Conservation (phyloP, 805 yeast species). For the Candida coleopterorum region DNA sequence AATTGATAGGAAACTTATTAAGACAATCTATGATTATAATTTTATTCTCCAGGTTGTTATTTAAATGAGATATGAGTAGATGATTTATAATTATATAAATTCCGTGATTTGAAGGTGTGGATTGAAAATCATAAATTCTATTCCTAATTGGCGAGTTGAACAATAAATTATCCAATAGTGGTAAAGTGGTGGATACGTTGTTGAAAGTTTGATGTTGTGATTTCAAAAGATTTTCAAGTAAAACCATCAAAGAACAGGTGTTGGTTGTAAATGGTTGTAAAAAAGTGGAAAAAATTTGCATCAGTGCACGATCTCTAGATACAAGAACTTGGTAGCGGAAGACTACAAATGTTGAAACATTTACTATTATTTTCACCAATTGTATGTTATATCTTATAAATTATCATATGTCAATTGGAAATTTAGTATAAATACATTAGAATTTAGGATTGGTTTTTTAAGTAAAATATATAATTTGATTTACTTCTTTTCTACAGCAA, state of each 20-base stretch:
- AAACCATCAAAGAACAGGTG: constrained; percentile 6
- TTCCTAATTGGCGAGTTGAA: constrained; percentile 9
- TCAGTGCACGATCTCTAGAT: too few species aligned
- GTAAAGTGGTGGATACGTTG: constrained; percentile 24
- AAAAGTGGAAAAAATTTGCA: too few species aligned
- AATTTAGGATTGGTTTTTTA: too few species aligned
- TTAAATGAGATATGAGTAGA: constrained; percentile 27
- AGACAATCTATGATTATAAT: constrained; percentile 30
- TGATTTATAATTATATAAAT: constrained; percentile 17
- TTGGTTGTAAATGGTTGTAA: too few species aligned
- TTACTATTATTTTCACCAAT: too few species aligned
- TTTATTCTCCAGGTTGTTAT: constrained; percentile 7
- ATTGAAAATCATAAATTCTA: constrained; percentile 30
- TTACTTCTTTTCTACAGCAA: too few species aligned
- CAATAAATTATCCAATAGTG: constrained; percentile 24
- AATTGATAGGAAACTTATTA: constrained; percentile 25
- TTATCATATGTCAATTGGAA: too few species aligned
- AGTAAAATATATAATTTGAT: too few species aligned
- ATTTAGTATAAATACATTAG: too few species aligned
- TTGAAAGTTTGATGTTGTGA: constrained; percentile 10
- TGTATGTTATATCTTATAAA: too few species aligned
- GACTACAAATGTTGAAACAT: too few species aligned
- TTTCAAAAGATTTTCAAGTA: constrained; percentile 6
- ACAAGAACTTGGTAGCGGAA: too few species aligned
- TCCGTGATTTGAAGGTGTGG: constrained; percentile 28